Base-by-base conservation (phyloP, 2,329 filamentous ascomycete species). In the Fonsecaea pugnacius region DNA sequence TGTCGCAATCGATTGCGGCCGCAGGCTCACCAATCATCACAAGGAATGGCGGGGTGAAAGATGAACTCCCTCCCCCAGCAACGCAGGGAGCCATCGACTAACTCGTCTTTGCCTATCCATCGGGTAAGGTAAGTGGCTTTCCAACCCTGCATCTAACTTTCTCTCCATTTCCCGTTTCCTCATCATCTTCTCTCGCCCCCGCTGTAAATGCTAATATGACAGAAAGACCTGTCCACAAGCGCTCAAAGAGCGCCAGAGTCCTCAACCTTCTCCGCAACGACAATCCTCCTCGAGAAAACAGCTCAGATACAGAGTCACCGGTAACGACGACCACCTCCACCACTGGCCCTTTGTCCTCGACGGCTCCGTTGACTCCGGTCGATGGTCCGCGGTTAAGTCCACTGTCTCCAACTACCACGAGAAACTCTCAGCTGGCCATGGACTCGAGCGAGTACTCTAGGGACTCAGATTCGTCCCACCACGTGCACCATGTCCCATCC, bases 181-280 rank as follows among this genome's bases (percentile, higher is more conserved):
- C 43, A 21, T 36, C 50, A 54, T 46, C 46, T 27, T 51, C 38
- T 48, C 40, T 9, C 18, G 3, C n/a, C 40, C 38, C 55, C 14
- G 18, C 38, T 33, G 12, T 40, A 40, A 24, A 60, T 51, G 69
- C 73, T 76, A 69, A 72, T 60, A 76, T 75, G 70, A 63, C 70
- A 32, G 58, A 69, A 40, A 70, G 62, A 57, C 63, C 60, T 69
- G 78, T 77, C 66, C 82, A 83, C 70, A 85, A 84, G 75, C 82
- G 84, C 67, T 83, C 80, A 64, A 84, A 82, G 72, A 83, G 82
- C 67, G 76, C 79, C 54, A 76, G 85, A 65, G 82, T 84, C 53
- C 79, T 84, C 65, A 82, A 84, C 36, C 74, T 86, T 24, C 77
- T 86, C 55, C 79, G 83, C 70, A 82, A 83, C 64, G 82, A 83